Evolutionary conservation across 1,284 basidiomycete genomes (phyloP).

Genomic region (Veloboletus limbatus): DNA sequence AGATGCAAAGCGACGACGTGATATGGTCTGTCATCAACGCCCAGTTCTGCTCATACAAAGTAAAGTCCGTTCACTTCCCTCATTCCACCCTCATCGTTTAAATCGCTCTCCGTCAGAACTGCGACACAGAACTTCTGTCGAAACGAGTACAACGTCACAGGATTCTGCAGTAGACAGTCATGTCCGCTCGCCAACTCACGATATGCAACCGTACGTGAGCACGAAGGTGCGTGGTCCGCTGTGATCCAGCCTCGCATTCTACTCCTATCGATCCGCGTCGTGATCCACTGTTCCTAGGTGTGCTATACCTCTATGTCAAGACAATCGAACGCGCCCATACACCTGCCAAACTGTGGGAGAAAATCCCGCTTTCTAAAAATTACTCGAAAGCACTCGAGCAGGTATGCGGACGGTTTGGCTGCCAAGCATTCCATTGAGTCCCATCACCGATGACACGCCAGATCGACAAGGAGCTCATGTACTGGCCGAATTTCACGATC

Average conservation of each 20-base stretch:
- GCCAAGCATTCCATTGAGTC: neutral
- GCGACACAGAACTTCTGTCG: constrained; percentile 96
- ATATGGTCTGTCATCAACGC: constrained; percentile 94
- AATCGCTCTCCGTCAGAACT: constrained; percentile 52
- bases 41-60: constrained; percentile 96
- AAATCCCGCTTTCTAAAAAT: constrained; percentile 89
- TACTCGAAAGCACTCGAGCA: constrained; percentile 95
- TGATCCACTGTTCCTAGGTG: constrained; percentile 67
- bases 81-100: neutral
- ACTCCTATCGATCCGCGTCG: neutral
- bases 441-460: constrained; percentile 32
- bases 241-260: neutral
- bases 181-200: constrained; percentile 97
- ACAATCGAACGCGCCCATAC: constrained; percentile 97
- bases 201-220: constrained; percentile 96
- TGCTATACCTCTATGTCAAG: constrained; percentile 96
- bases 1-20: constrained; percentile 90
- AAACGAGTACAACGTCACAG: constrained; percentile 98
- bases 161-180: constrained; percentile 94
- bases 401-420: constrained; percentile 45
- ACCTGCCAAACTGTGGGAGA: constrained; percentile 97
- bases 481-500: constrained; percentile 97
- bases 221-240: constrained; percentile 69
- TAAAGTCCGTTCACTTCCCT: constrained; percentile 69
- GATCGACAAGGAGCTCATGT: constrained; percentile 94